Evolutionary conservation across 495 filamentous ascomycete species (phyloP).

Genomic region (Penicillium bovifimosum): DNA sequence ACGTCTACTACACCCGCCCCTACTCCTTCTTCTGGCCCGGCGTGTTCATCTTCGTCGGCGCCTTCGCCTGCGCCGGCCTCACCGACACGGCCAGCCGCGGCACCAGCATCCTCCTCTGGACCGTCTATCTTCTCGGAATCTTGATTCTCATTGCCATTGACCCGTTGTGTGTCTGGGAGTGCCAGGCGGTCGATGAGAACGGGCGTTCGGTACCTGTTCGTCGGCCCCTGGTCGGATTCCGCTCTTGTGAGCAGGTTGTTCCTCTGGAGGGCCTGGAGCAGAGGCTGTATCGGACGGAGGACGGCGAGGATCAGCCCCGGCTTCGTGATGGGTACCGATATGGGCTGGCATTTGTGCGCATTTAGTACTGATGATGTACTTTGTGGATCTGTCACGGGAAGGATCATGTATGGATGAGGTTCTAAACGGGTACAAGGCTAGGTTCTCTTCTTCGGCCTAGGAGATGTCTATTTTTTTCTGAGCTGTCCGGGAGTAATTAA

Average conservation of each 20-base stretch:
- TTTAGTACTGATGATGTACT: no score
- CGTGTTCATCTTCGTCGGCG: not conserved
- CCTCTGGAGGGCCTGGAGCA: not conserved
- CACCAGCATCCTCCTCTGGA: not conserved
- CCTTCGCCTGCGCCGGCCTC: not conserved
- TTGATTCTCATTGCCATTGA: not conserved
- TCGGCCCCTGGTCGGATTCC: not conserved
- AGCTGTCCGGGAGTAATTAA: no score
- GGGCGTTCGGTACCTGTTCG: not conserved
- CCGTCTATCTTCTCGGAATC: not conserved
- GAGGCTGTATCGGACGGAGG: not conserved
- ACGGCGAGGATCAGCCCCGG: not conserved
- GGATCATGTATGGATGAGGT: no score
- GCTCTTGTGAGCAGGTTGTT: not conserved
- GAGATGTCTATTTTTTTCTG: no score
- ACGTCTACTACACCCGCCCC: not conserved
- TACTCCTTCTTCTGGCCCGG: not conserved
- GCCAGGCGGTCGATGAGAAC: not conserved
- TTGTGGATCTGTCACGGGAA: no score
- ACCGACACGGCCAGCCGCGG: no score
- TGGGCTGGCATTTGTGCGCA: not conserved
- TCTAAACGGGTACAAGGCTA: no score
- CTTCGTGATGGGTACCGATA: not conserved
- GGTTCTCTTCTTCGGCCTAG: no score
- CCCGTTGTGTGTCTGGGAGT: not conserved